Evolutionary conservation across 352 stramenopile species (phyloP).

Genomic region (Globisporangium polare): DNA sequence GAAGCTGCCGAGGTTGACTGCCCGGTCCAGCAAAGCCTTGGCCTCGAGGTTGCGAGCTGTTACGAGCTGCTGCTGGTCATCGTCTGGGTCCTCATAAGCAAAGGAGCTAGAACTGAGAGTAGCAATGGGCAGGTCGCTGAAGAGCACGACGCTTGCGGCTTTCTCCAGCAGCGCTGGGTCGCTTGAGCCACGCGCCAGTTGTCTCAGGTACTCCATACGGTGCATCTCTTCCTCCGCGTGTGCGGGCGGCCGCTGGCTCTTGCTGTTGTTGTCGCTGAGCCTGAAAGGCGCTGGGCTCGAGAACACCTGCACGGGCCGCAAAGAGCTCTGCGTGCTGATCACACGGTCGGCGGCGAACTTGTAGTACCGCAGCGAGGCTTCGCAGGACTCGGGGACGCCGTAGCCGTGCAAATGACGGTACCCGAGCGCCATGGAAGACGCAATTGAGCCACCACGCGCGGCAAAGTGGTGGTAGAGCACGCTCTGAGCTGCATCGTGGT

Average conservation of each 20-base stretch:
- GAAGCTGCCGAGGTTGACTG: constrained; percentile 30
- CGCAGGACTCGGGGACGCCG: constrained; percentile 43
- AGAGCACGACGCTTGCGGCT: constrained; percentile 53
- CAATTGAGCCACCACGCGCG: constrained; percentile 27
- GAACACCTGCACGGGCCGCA: constrained; percentile 35
- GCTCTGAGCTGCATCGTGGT: constrained; percentile 9
- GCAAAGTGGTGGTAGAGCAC: constrained; percentile 66
- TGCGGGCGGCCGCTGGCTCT: constrained; percentile 15
- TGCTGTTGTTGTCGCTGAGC: constrained; percentile 32
- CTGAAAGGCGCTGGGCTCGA: constrained; percentile 24
- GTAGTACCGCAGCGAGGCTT: constrained; percentile 63
- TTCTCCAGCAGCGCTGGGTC: constrained; percentile 32
- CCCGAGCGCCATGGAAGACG: constrained; percentile 63
- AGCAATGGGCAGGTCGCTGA: constrained; percentile 29
- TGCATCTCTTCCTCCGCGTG: constrained; percentile 31
- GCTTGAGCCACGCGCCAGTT: constrained; percentile 26
- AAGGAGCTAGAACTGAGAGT: not conserved
- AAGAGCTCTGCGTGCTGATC: constrained; percentile 22
- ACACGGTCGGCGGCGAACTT: constrained; percentile 61
- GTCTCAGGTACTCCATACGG: constrained; percentile 45
- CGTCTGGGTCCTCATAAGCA: not conserved
- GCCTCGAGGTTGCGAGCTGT: constrained; percentile 21
- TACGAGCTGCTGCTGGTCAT: constrained; percentile 21
- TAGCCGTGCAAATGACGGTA: constrained; percentile 62
- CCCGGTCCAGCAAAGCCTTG: constrained; percentile 33